These are phyloP conservation scores for Bonia amplexicaulis DNA, from an alignment of 176 grass and related monocot genomes.

Conservation along the genomic window DNA sequence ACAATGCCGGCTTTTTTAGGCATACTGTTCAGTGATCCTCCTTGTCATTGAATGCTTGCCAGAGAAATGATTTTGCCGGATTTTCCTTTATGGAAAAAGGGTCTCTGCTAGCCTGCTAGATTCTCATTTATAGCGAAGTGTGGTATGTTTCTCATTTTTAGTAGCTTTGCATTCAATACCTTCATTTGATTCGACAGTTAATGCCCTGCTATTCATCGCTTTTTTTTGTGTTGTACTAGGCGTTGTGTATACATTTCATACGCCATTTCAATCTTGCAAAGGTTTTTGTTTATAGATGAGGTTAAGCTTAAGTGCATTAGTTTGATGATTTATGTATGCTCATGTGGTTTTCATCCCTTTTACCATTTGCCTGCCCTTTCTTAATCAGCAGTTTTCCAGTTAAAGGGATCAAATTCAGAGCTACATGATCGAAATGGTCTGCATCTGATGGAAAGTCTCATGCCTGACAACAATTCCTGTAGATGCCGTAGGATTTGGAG, in stretches of 20 bases:
- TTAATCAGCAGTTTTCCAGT: conserved; percentile 5
- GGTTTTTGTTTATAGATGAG: background rate
- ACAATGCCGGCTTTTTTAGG: conserved; percentile 17
- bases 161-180: conserved; percentile 29
- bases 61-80: conserved; percentile 25
- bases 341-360: background rate
- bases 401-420: background rate
- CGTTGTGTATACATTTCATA: background rate
- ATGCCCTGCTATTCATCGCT: background rate
- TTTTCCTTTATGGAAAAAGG: background rate
- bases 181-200: conserved; percentile 6
- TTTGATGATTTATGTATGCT: background rate
- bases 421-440: conserved; percentile 4
- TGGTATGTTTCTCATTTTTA: conserved; percentile 35
- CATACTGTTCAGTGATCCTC: conserved; percentile 22
- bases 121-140: conserved; percentile 46
- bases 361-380: background rate
- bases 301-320: background rate
- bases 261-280: background rate
- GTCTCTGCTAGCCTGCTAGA: conserved; percentile 7
- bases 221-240: background rate
- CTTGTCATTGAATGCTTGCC: conserved; percentile 33
- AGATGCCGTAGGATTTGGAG: background rate
- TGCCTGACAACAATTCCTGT: background rate
- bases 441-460: background rate